These are phyloP conservation scores for Cryphonectria carpinicola DNA, from an alignment of 2,329 filamentous ascomycete genomes.

Conservation along the genomic window DNA sequence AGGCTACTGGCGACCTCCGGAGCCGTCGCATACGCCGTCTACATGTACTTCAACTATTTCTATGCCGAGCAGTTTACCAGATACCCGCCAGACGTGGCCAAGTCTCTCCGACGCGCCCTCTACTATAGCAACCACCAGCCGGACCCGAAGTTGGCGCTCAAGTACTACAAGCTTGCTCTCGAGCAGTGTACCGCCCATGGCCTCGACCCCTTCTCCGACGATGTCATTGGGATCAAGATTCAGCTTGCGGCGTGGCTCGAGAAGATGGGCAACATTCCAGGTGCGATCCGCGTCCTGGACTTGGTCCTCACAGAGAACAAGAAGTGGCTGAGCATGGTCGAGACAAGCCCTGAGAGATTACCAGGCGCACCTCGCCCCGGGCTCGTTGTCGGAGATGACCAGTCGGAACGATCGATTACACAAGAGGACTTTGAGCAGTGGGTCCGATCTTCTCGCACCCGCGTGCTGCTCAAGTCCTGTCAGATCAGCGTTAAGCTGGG, in stretches of 20 bases:
- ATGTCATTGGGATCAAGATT: slow-evolving; percentile 87
- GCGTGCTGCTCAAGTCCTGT: slow-evolving; percentile 73
- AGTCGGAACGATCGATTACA: slow-evolving; percentile 23
- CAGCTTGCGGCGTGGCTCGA: slow-evolving; percentile 81
- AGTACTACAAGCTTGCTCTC: slow-evolving; percentile 82
- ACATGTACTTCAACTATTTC: slow-evolving; percentile 59
- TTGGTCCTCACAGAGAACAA: slow-evolving; percentile 72
- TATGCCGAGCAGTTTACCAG: slow-evolving; percentile 58
- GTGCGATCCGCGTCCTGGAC: slow-evolving; percentile 78
- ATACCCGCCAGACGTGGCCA: slow-evolving; percentile 72
- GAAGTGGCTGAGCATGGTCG: slow-evolving; percentile 61
- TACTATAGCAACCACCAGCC: slow-evolving; percentile 82
- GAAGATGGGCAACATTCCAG: slow-evolving; percentile 65
- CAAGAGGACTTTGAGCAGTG: slow-evolving; percentile 48
- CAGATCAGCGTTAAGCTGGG: slow-evolving; percentile 82
- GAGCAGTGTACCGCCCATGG: slow-evolving; percentile 71
- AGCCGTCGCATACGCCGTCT: slow-evolving; percentile 44
- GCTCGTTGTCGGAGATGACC: slow-evolving; percentile 38
- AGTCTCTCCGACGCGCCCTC: slow-evolving; percentile 79
- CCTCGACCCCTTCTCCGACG: slow-evolving; percentile 88
- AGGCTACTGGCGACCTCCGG: slow-evolving; percentile 43
- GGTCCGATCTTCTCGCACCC: slow-evolving; percentile 50
- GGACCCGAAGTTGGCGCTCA: slow-evolving; percentile 76
- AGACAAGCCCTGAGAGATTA: slow-evolving; percentile 46
- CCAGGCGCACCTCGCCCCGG: slow-evolving; percentile 23